phyloP scores from a whole-genome alignment of 2,329 filamentous ascomycete species.

The Parascedosporium putredinis region DNA sequence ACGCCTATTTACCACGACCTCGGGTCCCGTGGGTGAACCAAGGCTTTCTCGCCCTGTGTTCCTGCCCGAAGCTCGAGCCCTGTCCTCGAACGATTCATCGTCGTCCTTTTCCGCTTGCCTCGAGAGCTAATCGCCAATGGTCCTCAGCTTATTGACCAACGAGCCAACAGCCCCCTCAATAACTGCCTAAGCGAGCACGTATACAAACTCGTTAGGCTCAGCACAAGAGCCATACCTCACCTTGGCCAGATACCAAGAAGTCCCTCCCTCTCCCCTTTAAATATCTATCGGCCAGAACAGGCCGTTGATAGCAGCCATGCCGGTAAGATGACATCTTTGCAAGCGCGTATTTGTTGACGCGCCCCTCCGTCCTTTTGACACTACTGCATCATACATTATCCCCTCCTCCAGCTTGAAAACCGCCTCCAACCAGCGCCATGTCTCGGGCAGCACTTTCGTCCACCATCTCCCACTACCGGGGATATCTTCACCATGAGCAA shows the following conservation, averaged over 20 bases:
- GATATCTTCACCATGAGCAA: not conserved
- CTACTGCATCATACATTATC: not conserved
- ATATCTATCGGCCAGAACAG: not conserved
- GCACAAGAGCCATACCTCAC: no score
- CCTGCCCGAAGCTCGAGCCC: not conserved
- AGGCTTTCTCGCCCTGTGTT: not conserved
- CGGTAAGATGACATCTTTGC: not conserved
- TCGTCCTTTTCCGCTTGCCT: no score
- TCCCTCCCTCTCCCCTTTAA: no score
- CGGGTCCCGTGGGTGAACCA: not conserved
- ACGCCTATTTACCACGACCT: not conserved
- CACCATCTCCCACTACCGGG: not conserved
- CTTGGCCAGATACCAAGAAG: no score
- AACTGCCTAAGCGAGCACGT: not conserved
- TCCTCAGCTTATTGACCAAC: no score
- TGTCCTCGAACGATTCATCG: no score
- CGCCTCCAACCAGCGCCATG: not conserved
- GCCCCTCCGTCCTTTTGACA: no score
- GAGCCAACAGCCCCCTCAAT: not conserved
- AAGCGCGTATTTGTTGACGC: no score
- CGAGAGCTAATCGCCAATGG: not conserved
- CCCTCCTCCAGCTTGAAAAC: not conserved
- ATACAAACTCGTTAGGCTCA: not conserved
- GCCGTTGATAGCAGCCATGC: conserved; percentile 5
- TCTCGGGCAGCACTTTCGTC: not conserved